These are phyloP conservation scores for Alternaria ventricosa DNA, from an alignment of 2,329 filamentous ascomycete genomes.

Conservation along the genomic window DNA sequence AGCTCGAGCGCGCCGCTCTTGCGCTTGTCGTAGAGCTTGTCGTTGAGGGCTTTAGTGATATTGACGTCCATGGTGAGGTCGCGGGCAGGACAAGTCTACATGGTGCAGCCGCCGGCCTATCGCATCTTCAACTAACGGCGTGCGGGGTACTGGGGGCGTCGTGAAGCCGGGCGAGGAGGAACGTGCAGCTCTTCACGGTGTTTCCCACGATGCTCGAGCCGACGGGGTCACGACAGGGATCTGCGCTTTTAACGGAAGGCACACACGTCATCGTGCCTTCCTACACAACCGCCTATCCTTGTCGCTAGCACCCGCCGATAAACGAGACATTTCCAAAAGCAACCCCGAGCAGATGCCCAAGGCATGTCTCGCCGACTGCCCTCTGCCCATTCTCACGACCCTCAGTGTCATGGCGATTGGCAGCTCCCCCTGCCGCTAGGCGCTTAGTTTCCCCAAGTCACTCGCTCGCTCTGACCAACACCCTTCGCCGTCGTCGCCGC, in stretches of 20 bases:
- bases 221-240: conserved; percentile 7
- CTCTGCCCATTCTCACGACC: background rate
- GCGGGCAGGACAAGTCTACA: conserved; percentile 32
- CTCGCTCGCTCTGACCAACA: conserved; percentile 14
- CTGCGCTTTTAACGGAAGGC: background rate
- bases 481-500: conserved; percentile 7
- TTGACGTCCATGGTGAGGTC: conserved; percentile 75
- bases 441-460: conserved; percentile 5
- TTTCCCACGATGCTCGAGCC: conserved; percentile 5
- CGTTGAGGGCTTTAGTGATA: conserved; percentile 89
- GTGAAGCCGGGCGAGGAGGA: background rate
- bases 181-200: conserved; percentile 11
- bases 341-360: background rate
- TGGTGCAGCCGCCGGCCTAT: conserved; percentile 22
- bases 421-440: conserved; percentile 5
- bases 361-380: conserved; percentile 1
- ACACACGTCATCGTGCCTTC: conserved; percentile 33
- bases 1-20: conserved; percentile 96
- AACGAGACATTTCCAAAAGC: conserved; percentile 15
- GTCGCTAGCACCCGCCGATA: conserved; percentile 19
- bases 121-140: conserved; percentile 5
- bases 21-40: conserved; percentile 98
- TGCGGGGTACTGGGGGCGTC: background rate
- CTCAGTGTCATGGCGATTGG: conserved; percentile 14
- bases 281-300: conserved; percentile 23